Base-by-base conservation (phyloP, 2,329 filamentous ascomycete species). In the Pseudogymnoascus sp. region DNA sequence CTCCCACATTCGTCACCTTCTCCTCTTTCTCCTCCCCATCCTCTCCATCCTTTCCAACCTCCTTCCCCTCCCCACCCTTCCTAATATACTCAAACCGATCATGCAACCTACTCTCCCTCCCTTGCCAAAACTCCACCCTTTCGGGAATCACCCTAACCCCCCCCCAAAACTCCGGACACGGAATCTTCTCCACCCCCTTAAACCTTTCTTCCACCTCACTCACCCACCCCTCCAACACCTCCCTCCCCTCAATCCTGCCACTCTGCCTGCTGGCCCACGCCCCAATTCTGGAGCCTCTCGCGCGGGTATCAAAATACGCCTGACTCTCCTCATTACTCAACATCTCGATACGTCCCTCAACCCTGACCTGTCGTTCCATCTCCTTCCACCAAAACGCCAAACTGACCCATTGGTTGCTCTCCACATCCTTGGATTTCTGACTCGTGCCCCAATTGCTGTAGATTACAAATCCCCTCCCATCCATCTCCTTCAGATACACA, bases 401-500 rank as follows among this genome's bases (percentile, higher is more conserved):
- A 58, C 86, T 86, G 0, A 90, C 93, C 77, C 89, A 88, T 29
- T 83, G 83, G 74, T 97, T 99, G 3, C 76, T 80, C 21, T 78
- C 80, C 6, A 94, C 77, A 73, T 96, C 91, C 59, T 76, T 71
- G 0, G 86, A 83, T 78, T 88, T 85, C 70, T 81, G 78, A 64
- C 86, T 90, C 0, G 90, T 94, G 64, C 85, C 92, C 78, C 92
- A 93, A 75, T 99, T 99, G 71, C 85, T 89, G 80, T 97, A 99
- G 59, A 99, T 81, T 45, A 97, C 91, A 76, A 95, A 99, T 14
- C 92, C 92, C 19, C 74, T 76, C 4, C 75, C 69, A 74, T 97
- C 92, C 23, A 97, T 85, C 79, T 97, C 94, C 77, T 99, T 99
- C 68, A 99, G 82, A 77, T 97, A 99, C 38, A 99, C 91, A 68